Conservation (phyloP, 2,329 filamentous ascomycete genomes). For the Phialophora tarda region DNA sequence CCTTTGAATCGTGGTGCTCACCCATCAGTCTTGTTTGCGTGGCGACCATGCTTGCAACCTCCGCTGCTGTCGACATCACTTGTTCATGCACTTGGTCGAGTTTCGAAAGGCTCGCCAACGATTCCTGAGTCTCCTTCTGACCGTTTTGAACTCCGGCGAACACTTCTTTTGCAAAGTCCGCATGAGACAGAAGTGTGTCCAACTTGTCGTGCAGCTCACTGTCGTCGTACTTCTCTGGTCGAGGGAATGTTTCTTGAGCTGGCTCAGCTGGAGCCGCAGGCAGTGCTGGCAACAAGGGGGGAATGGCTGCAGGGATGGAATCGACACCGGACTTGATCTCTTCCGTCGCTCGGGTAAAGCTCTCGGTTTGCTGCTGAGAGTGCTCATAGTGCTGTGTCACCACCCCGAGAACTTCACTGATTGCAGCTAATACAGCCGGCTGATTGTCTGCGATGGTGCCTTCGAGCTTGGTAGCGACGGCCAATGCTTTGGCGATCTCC, state of each 20-base stretch:
- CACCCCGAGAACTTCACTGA: conserved; percentile 82
- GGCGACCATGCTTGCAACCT: conserved; percentile 81
- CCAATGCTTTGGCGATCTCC: conserved; percentile 75
- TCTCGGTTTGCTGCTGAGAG: conserved; percentile 87
- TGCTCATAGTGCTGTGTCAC: conserved; percentile 89
- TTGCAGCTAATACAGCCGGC: conserved; percentile 82
- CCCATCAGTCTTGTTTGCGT: conserved; percentile 75
- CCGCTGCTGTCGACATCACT: conserved; percentile 80
- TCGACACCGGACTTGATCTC: conserved; percentile 65
- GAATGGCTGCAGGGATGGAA: conserved; percentile 57
- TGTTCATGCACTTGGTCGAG: conserved; percentile 89
- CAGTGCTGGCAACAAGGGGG: conserved; percentile 61
- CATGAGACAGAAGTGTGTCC: conserved; percentile 52
- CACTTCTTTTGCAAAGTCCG: conserved; percentile 45
- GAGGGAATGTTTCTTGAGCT: conserved; percentile 35
- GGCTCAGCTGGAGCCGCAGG: conserved; percentile 45
- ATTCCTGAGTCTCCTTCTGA: conserved; percentile 69
- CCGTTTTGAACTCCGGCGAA: conserved; percentile 65
- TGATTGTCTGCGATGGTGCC: conserved; percentile 81
- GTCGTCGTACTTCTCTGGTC: conserved; percentile 61
- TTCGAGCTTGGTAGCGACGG: conserved; percentile 75
- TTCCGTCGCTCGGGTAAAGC: conserved; percentile 72
- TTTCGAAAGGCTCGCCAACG: conserved; percentile 76
- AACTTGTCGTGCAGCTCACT: conserved; percentile 68
- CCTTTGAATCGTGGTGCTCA: conserved; percentile 77